These are phyloP conservation scores for Aureobasidium melanogenum DNA, from an alignment of 2,329 filamentous ascomycete genomes.

Conservation along the genomic window DNA sequence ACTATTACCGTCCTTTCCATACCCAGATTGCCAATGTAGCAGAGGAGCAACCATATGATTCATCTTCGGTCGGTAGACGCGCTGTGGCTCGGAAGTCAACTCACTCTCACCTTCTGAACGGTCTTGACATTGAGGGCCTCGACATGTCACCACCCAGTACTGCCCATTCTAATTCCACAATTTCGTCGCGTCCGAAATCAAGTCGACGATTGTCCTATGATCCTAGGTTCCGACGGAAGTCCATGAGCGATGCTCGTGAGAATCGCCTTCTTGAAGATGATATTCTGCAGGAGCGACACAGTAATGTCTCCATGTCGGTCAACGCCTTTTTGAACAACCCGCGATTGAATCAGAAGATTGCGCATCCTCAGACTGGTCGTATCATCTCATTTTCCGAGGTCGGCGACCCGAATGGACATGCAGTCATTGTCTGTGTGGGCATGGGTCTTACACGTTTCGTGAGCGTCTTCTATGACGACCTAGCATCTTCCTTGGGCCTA, in stretches of 20 bases:
- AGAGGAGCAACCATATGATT: background rate
- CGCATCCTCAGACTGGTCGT: conserved; percentile 75
- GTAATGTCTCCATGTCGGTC: conserved; percentile 84
- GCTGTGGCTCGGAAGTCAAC: conserved; percentile 7
- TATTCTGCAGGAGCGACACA: conserved; percentile 47
- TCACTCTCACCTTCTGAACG: conserved; percentile 3
- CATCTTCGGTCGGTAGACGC: conserved; percentile 9
- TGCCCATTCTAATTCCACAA: background rate
- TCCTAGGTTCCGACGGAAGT: conserved; percentile 23
- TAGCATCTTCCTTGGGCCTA: conserved; percentile 79
- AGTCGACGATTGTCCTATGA: conserved; percentile 2
- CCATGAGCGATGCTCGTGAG: conserved; percentile 28
- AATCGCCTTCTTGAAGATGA: conserved; percentile 30
- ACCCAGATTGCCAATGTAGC: background rate
- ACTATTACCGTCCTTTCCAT: conserved; percentile 5
- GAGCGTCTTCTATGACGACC: conserved; percentile 93
- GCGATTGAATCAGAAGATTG: conserved; percentile 78
- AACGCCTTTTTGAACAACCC: conserved; percentile 75
- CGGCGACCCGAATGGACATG: conserved; percentile 81
- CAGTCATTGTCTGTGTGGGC: conserved; percentile 91
- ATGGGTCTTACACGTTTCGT: conserved; percentile 97
- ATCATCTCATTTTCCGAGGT: conserved; percentile 95
- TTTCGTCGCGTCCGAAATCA: background rate
- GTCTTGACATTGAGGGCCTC: conserved; percentile 14
- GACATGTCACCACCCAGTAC: conserved; percentile 9